These are phyloP conservation scores for Nepenthes alata DNA, from an alignment of 179 eudicot genomes.

Conservation along the genomic window DNA sequence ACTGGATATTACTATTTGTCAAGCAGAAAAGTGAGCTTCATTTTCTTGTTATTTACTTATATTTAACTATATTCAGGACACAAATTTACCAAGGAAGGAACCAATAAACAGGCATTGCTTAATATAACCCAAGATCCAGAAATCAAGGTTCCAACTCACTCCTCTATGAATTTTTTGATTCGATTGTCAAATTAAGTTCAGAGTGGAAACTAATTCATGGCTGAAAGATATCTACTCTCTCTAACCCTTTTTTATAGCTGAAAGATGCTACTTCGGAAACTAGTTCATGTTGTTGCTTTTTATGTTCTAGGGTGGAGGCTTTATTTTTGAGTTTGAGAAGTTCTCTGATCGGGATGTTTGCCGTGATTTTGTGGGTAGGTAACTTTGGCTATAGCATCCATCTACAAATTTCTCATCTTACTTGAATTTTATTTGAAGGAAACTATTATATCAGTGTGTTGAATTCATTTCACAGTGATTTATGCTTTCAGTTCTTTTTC, in stretches of 20 bases:
- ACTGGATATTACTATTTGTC: not conserved
- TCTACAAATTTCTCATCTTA: not conserved
- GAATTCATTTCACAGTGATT: not conserved
- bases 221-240: not conserved
- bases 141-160: slow-evolving; percentile 19
- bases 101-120: slow-evolving; percentile 48
- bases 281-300: slow-evolving; percentile 6
- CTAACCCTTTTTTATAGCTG: not conserved
- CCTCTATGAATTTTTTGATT: not conserved
- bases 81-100: slow-evolving; percentile 50
- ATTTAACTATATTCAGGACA: slow-evolving; percentile 26
- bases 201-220: not conserved
- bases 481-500: too few species aligned
- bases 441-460: not conserved
- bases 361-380: slow-evolving; percentile 74
- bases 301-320: slow-evolving; percentile 41
- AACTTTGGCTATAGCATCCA: not conserved
- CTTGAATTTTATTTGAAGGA: slow-evolving; percentile 1
- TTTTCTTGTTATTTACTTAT: slow-evolving; percentile 6
- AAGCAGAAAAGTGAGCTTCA: not conserved
- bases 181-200: not conserved
- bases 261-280: not conserved
- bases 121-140: slow-evolving; percentile 43
- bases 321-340: slow-evolving; percentile 73
- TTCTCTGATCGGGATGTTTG: slow-evolving; percentile 64